phyloP scores from a whole-genome alignment of 1,284 basidiomycete genomes.

The Marasmius oreades region DNA sequence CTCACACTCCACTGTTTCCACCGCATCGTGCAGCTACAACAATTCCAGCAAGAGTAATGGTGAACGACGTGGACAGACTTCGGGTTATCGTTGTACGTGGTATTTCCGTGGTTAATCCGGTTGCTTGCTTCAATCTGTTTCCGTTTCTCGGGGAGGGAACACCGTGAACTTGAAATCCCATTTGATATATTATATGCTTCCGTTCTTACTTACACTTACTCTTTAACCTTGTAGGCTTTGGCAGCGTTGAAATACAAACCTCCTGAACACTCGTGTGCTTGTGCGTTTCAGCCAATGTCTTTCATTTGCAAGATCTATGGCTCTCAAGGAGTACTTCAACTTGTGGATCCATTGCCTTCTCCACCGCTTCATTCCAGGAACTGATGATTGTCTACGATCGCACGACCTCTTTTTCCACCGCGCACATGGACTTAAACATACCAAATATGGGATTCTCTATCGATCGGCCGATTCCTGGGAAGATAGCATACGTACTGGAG shows the following conservation, averaged over 20 bases:
- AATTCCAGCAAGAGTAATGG: not conserved
- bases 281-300: constrained; percentile 26
- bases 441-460: not conserved
- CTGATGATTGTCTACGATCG: not conserved
- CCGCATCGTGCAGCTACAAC: no score
- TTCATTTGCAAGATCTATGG: not conserved
- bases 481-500: constrained; percentile 42
- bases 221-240: constrained; percentile 30
- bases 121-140: not conserved
- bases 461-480: not conserved
- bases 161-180: no score
- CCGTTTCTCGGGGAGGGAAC: not conserved
- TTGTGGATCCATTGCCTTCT: no score
- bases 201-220: not conserved
- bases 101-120: not conserved
- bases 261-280: constrained; percentile 34
- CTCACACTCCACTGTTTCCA: no score
- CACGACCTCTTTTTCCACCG: not conserved
- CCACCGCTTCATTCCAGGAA: not conserved
- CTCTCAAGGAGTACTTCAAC: not conserved
- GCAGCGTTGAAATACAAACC: constrained; percentile 39
- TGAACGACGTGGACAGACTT: constrained; percentile 8
- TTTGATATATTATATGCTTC: no score
- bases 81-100: constrained; percentile 5
- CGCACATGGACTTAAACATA: not conserved